phyloP scores from a whole-genome alignment of 1,284 basidiomycete species.

The Sanghuangporus weigelae region DNA sequence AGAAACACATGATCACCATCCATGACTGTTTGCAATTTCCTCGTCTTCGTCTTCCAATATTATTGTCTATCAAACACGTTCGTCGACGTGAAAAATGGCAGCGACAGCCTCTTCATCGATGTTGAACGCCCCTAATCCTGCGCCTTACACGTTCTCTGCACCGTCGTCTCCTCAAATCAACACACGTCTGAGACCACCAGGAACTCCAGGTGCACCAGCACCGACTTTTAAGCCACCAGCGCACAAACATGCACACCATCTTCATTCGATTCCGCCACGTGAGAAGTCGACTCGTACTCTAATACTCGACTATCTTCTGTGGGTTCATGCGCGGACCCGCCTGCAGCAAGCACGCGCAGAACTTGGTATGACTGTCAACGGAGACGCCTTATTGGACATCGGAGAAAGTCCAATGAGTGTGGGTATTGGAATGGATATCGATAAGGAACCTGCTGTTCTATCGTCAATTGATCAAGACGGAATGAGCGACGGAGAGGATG shows the following conservation, averaged over 20 bases:
- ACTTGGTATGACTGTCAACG: constrained; percentile 73
- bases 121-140: not conserved
- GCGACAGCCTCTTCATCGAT: constrained; percentile 7
- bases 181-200: constrained; percentile 3
- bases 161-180: constrained; percentile 13
- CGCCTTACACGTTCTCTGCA: constrained; percentile 10
- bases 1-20: not conserved
- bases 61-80: not conserved
- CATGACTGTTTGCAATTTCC: not conserved
- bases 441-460: constrained; percentile 37
- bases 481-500: constrained; percentile 48
- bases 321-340: constrained; percentile 75
- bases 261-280: constrained; percentile 69
- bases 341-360: constrained; percentile 77
- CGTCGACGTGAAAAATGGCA: constrained; percentile 3
- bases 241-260: constrained; percentile 67
- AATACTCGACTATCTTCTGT: constrained; percentile 78
- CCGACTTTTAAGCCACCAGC: constrained; percentile 49
- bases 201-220: not conserved
- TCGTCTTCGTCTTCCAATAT: not conserved
- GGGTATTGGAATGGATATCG: constrained; percentile 62
- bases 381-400: constrained; percentile 52
- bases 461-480: constrained; percentile 47
- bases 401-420: constrained; percentile 64
- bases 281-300: constrained; percentile 77